phyloP scores from a whole-genome alignment of 129 eudicot species.

The Lactuca sativa region DNA sequence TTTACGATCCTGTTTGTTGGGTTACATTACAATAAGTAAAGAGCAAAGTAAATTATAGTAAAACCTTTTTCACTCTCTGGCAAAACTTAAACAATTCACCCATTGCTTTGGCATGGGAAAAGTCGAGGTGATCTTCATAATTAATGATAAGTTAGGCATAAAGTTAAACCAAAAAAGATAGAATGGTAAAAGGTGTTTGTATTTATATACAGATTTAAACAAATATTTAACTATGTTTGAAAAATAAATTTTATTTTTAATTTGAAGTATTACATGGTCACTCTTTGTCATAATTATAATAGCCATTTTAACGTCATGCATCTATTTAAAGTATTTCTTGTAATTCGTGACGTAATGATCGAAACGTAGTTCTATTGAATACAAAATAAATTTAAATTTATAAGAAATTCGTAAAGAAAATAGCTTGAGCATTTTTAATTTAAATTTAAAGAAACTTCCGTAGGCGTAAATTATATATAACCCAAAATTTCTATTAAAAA shows the following conservation, averaged over 20 bases:
- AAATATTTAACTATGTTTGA: not conserved
- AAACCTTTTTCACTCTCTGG: not conserved
- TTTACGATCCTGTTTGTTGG: not conserved
- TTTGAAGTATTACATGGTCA: not conserved
- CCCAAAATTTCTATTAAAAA: too few species aligned
- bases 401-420: too few species aligned
- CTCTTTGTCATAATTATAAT: not conserved
- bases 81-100: not conserved
- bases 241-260: not conserved
- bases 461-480: too few species aligned
- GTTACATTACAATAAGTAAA: not conserved
- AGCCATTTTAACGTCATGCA: not conserved
- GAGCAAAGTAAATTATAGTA: not conserved
- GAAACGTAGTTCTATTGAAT: not conserved
- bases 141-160: slow-evolving; percentile 14
- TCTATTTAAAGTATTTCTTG: not conserved
- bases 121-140: not conserved
- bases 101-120: not conserved
- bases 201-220: not conserved
- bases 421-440: too few species aligned
- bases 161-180: slow-evolving; percentile 21
- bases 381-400: not conserved
- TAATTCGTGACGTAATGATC: not conserved
- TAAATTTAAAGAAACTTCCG: too few species aligned
- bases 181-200: slow-evolving; percentile 17